phyloP scores from a whole-genome alignment of 2,329 filamentous ascomycete genomes.

The Drechslerella stenobrocha region DNA sequence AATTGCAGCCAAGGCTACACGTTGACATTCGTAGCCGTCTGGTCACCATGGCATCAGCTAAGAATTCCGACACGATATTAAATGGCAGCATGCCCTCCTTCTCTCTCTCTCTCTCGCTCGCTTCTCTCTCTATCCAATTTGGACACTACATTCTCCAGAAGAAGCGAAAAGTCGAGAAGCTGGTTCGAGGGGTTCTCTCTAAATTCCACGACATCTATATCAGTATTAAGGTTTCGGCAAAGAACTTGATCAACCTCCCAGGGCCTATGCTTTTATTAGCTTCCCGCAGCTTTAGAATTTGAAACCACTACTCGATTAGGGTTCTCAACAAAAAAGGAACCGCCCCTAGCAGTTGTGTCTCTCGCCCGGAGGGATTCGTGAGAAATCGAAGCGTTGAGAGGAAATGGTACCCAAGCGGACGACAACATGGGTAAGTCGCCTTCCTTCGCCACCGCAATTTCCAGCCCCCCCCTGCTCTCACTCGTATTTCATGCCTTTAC shows the following conservation, averaged over 20 bases:
- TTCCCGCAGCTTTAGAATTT: slow-evolving; percentile 5
- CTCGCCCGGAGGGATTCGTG: too few species aligned
- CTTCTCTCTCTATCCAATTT: neutral
- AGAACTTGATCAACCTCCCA: neutral
- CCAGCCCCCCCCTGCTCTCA: neutral
- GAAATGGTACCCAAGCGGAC: slow-evolving; percentile 34
- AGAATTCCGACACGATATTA: neutral
- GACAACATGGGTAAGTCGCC: slow-evolving; percentile 38
- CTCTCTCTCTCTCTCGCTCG: neutral
- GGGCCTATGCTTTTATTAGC: slow-evolving; percentile 3
- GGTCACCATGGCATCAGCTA: neutral
- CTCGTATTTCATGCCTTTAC: too few species aligned
- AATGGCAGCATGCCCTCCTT: neutral
- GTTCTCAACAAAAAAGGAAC: slow-evolving; percentile 24
- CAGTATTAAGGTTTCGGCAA: slow-evolving; percentile 1
- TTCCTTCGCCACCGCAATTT: slow-evolving; percentile 2
- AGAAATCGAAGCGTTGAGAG: too few species aligned
- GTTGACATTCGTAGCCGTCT: neutral
- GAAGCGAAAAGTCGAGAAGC: neutral
- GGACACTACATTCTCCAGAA: neutral
- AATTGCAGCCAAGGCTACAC: neutral
- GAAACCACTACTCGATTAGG: neutral
- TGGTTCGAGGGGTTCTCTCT: neutral
- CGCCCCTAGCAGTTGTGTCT: too few species aligned
- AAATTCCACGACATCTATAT: slow-evolving; percentile 1